Evolutionary conservation across 352 stramenopile species (phyloP).

Genomic region (Globisporangium spinosum): DNA sequence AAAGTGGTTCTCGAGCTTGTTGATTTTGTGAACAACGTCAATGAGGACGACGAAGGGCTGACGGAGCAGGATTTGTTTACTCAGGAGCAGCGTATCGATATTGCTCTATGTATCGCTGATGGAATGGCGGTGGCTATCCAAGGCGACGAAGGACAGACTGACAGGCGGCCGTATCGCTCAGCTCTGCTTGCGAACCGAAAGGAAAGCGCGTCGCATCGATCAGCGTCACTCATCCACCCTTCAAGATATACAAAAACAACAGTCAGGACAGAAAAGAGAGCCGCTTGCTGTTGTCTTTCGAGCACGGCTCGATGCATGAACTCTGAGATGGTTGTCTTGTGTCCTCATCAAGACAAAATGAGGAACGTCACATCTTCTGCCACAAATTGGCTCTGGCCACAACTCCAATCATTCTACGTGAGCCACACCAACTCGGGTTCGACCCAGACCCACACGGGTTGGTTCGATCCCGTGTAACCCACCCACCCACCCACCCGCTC

Average conservation of each 20-base stretch:
- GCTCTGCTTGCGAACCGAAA: neutral
- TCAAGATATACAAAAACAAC: neutral
- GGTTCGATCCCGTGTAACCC: neutral
- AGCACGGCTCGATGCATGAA: neutral
- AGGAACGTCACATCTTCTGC: neutral
- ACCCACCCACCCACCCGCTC: neutral
- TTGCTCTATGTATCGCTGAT: too few relatives aligned
- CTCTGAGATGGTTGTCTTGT: neutral
- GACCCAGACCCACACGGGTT: neutral
- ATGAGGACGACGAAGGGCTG: too few relatives aligned
- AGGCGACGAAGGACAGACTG: neutral
- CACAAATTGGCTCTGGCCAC: slow-evolving; percentile 4
- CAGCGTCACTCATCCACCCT: neutral
- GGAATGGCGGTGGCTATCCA: neutral
- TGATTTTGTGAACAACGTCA: too few relatives aligned
- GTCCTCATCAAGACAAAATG: neutral
- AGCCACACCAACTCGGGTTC: neutral
- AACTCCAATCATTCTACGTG: neutral
- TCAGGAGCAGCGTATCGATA: too few relatives aligned
- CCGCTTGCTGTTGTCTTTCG: neutral
- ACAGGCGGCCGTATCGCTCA: neutral
- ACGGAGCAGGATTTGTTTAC: too few relatives aligned
- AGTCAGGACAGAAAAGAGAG: neutral
- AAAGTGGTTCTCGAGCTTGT: neutral
- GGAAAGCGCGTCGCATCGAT: neutral